Percentiles rank a stretch among this genome's conserved stretches.
These are phyloP conservation scores for Tuber melanosporum DNA, from an alignment of 495 filamentous ascomycete species.

Conservation along the genomic window DNA sequence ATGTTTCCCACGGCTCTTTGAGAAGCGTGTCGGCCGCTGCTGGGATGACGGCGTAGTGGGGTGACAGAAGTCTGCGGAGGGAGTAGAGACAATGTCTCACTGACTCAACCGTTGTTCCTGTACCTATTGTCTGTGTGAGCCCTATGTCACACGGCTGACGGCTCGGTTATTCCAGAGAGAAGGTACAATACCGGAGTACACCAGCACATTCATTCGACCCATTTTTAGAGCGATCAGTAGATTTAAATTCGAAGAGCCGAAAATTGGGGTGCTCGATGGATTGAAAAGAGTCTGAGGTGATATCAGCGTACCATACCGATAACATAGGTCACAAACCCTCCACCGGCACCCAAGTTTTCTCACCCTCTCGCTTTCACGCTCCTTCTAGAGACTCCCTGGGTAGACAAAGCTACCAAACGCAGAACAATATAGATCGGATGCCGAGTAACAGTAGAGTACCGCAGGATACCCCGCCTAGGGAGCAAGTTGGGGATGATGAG, in stretches of 20 bases:
- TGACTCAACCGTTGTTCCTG: slow-evolving; percentile 77
- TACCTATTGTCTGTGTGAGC: slow-evolving; percentile 50
- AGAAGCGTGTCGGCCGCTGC: slow-evolving; percentile 70
- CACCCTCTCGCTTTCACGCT: not conserved
- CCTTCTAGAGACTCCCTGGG: slow-evolving; percentile 16
- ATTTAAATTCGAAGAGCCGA: not conserved
- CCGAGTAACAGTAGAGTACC: slow-evolving; percentile 40
- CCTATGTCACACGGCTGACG: slow-evolving; percentile 12
- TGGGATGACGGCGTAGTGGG: slow-evolving; percentile 86
- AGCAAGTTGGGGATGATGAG: slow-evolving; percentile 65
- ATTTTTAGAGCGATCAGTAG: slow-evolving; percentile 42
- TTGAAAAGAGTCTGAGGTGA: not conserved
- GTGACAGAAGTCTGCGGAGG: slow-evolving; percentile 80
- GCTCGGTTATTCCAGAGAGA: slow-evolving; percentile 13
- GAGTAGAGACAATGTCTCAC: slow-evolving; percentile 85
- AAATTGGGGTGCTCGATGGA: not conserved
- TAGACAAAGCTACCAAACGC: slow-evolving; percentile 42
- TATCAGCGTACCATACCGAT: not conserved
- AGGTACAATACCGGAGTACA: slow-evolving; percentile 64
- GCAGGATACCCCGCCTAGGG: slow-evolving; percentile 19
- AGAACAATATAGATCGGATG: slow-evolving; percentile 32
- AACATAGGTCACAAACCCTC: not conserved
- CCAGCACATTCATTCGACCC: slow-evolving; percentile 65
- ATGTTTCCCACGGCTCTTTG: slow-evolving; percentile 83
- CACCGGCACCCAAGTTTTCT: not conserved